Evolutionary conservation across 352 stramenopile species (phyloP), one percentile per base, ranked within the genome.

Genomic region (Blastocystis sp.): DNA sequence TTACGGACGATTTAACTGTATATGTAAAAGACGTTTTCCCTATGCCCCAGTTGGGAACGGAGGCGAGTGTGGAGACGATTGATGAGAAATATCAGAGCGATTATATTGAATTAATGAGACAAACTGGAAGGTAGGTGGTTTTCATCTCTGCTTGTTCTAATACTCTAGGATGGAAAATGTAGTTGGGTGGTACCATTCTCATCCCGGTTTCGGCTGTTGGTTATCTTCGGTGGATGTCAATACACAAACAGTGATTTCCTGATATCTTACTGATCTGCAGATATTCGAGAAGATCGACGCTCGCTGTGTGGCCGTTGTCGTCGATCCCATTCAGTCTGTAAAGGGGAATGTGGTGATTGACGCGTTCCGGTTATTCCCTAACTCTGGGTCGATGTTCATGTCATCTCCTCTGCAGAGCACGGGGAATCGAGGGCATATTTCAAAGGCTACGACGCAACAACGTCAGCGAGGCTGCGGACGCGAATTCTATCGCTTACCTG

Each of bases 281-380:
- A 96, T 94, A 82, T 99, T 99, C 90, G 97, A 99, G 92, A 94
- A 95, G 18, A 92, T 99, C n/a, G 98, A 99, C 93, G 92, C 92
- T 26, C 94, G 97, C 45, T 96, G 95, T 1, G 96, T 99, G 23
- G 96, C 97, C 15, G 93, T 99, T 15, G 97, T 99, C n/a, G 95
- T 99, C 56, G 97, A 99, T 92, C 97, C 97, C 20, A 98, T 99
- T 90, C 97, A 99, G 92, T 96, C 93, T 92, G 96, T 98, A 59
- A 98, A 98, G 92, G 96, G 96, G 70, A 98, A 98, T 90, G 95
- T 99, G 23, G 97, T 99, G 41, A 99, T 99, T 91, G 97, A 99
- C 91, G 98, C 96, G 45, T 99, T 99, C 92, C 95, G 96, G 62
- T 47, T 89, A 15, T 89, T 63, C 20, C 64, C 54, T 6, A 50